Evolutionary conservation across 2,329 filamentous ascomycete genomes (phyloP).

Genomic region (Raffaelea albimanens): DNA sequence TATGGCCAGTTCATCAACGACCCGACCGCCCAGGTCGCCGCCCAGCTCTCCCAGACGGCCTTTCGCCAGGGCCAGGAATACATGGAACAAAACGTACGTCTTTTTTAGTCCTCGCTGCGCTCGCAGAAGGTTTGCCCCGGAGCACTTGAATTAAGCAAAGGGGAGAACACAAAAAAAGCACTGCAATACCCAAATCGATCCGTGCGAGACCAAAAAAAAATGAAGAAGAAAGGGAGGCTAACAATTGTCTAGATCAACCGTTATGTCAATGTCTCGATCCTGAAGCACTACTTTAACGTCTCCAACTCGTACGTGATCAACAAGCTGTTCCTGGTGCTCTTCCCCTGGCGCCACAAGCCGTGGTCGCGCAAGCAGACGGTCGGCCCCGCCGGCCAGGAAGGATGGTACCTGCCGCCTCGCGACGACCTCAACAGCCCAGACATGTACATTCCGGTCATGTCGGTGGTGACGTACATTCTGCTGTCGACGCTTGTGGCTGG

Average conservation of each 20-base stretch:
- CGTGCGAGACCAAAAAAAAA: no score
- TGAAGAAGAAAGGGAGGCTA: no score
- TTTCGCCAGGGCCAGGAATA: conserved; percentile 90
- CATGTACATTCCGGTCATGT: conserved; percentile 99
- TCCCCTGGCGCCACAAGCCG: conserved; percentile 94
- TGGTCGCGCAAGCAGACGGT: conserved; percentile 87
- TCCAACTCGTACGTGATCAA: conserved; percentile 93
- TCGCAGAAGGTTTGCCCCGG: no score
- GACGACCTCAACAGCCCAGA: conserved; percentile 97
- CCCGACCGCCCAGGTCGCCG: conserved; percentile 86
- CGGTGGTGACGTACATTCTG: conserved; percentile 92
- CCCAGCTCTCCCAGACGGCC: conserved; percentile 87
- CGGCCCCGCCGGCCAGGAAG: conserved; percentile 59
- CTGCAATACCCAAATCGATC: no score
- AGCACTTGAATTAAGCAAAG: no score
- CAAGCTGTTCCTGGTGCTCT: conserved; percentile 88
- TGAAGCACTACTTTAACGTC: conserved; percentile 99
- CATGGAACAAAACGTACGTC: conserved; percentile 79
- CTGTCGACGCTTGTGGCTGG: conserved; percentile 86
- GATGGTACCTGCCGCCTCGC: conserved; percentile 78
- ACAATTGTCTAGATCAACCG: conserved; percentile 52
- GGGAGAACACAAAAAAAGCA: no score
- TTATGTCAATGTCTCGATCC: conserved; percentile 79
- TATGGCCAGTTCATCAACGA: conserved; percentile 96
- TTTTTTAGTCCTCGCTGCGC: background rate